A percentile compares a stretch with the other conserved stretches of the same genome.
phyloP scores from a whole-genome alignment of 768 basidiomycete species.

The Chalciporus piperatus region DNA sequence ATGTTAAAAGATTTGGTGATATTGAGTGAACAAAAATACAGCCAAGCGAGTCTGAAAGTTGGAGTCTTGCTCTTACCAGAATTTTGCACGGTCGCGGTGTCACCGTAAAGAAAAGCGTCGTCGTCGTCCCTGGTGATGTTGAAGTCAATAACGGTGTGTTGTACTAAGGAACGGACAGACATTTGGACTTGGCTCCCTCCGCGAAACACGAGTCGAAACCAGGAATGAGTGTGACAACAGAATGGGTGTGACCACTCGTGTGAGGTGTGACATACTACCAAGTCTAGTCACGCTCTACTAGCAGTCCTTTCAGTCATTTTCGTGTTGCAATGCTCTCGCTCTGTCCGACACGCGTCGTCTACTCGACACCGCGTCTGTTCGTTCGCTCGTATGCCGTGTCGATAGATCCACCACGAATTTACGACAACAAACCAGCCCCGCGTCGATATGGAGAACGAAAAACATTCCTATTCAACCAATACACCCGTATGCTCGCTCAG shows the following conservation, averaged over 20 bases:
- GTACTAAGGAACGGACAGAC: conserved; percentile 25
- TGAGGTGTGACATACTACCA: conserved; percentile 24
- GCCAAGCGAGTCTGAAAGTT: conserved; percentile 26
- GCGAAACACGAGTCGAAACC: conserved; percentile 14
- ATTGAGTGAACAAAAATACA: conserved; percentile 35
- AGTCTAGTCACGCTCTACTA: background rate
- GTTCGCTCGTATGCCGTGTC: conserved; percentile 57
- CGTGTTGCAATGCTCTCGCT: conserved; percentile 9
- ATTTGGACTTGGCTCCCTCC: conserved; percentile 23
- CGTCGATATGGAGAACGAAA: conserved; percentile 81
- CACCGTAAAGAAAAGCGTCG: conserved; percentile 77
- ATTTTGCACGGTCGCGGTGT: conserved; percentile 38
- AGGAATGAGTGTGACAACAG: conserved; percentile 16
- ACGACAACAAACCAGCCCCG: conserved; percentile 52
- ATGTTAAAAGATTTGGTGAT: conserved; percentile 40
- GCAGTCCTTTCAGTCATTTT: no score
- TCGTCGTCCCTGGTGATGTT: conserved; percentile 62
- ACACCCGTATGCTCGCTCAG: conserved; percentile 64
- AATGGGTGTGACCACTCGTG: background rate
- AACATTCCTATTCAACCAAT: conserved; percentile 76
- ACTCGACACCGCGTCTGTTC: conserved; percentile 12
- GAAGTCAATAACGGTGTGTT: conserved; percentile 24
- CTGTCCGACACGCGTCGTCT: conserved; percentile 3
- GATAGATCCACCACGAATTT: conserved; percentile 47
- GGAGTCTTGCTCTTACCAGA: conserved; percentile 45